A percentile compares a stretch with the other conserved stretches of the same genome.
These are phyloP conservation scores for Cordyceps tenuipes DNA, from an alignment of 2,329 filamentous ascomycete genomes.

Conservation along the genomic window DNA sequence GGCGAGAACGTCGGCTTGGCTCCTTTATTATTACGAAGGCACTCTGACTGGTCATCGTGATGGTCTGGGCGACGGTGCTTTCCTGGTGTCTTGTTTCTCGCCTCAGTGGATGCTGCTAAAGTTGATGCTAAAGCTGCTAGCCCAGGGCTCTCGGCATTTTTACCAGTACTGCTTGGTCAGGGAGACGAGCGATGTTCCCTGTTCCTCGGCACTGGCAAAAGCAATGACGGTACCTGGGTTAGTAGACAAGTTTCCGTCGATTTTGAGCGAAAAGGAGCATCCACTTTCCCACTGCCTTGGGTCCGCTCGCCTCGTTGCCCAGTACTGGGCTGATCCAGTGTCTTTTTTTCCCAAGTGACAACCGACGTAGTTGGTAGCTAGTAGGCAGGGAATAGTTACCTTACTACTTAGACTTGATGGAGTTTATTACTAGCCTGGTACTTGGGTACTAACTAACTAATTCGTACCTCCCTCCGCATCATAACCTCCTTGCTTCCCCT, in stretches of 20 bases:
- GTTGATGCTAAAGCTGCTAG: neutral
- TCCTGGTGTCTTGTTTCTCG: neutral
- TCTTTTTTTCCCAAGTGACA: neutral
- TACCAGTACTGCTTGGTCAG: neutral
- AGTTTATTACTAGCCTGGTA: no score
- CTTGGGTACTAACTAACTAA: no score
- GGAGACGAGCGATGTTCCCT: neutral
- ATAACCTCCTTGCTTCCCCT: neutral
- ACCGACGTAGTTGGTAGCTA: neutral
- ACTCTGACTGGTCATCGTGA: neutral
- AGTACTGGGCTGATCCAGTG: neutral
- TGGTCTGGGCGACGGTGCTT: no score
- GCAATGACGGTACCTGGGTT: neutral
- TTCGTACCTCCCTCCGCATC: no score
- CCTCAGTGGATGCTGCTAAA: neutral
- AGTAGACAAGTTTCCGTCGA: neutral
- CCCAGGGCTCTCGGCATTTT: neutral
- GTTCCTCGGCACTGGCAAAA: neutral
- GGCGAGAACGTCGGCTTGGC: no score
- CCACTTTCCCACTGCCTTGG: constrained; percentile 8
- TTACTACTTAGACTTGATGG: no score
- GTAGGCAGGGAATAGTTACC: no score
- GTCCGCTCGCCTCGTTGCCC: constrained; percentile 9
- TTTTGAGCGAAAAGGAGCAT: neutral
- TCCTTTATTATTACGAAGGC: neutral